Evolutionary conservation across 1,284 basidiomycete species (phyloP).

Genomic region (Sutorius eximius): DNA sequence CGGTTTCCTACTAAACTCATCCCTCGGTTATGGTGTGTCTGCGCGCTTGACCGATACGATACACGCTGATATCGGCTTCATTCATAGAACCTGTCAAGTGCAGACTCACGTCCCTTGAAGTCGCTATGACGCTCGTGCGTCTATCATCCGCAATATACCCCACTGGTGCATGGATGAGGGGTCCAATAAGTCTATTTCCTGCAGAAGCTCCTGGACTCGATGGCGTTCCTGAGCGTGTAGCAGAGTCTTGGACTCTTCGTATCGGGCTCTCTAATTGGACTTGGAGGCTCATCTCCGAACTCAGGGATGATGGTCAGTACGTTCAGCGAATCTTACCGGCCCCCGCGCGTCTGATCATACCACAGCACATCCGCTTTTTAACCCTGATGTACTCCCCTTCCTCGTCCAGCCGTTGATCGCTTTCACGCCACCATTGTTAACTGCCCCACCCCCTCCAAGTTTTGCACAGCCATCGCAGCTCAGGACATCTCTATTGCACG

Average conservation of each 20-base stretch:
- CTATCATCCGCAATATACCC: slow-evolving; percentile 71
- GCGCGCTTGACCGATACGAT: background rate
- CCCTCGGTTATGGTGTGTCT: slow-evolving; percentile 69
- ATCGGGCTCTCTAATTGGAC: slow-evolving; percentile 70
- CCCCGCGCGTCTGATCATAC: slow-evolving; percentile 11
- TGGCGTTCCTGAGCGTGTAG: slow-evolving; percentile 30
- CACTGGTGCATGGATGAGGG: slow-evolving; percentile 57
- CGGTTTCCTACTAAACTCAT: slow-evolving; percentile 78
- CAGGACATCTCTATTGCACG: slow-evolving; percentile 53
- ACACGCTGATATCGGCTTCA: slow-evolving; percentile 1
- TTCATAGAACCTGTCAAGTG: slow-evolving; percentile 66
- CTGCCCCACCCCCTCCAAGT: slow-evolving; percentile 38
- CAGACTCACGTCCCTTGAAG: slow-evolving; percentile 63
- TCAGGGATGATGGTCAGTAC: slow-evolving; percentile 58
- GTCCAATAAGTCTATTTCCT: slow-evolving; percentile 28
- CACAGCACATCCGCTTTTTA: slow-evolving; percentile 56
- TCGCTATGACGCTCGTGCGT: slow-evolving; percentile 65
- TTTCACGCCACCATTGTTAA: slow-evolving; percentile 54
- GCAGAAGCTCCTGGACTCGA: slow-evolving; percentile 18
- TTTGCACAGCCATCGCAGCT: slow-evolving; percentile 46
- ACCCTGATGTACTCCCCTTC: slow-evolving; percentile 59
- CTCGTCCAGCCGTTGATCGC: slow-evolving; percentile 57
- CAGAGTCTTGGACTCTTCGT: slow-evolving; percentile 66
- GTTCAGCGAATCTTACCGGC: background rate
- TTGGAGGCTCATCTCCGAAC: slow-evolving; percentile 69